These are phyloP conservation scores for Rhododendron mucronatum DNA, from an alignment of 148 eudicot species.

Conservation along the genomic window DNA sequence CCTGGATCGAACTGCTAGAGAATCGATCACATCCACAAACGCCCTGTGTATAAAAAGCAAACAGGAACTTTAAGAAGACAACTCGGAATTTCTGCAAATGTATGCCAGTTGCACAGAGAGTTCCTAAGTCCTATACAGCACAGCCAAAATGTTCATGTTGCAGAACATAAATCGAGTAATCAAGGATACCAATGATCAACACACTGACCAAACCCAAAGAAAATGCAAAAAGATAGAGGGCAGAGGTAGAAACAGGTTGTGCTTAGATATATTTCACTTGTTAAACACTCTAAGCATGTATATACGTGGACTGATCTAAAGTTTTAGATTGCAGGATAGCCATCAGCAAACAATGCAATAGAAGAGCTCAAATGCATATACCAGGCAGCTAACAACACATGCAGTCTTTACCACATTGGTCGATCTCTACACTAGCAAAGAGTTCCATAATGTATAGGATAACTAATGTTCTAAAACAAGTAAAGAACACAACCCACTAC, in stretches of 20 bases:
- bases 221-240: neutral
- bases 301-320: neutral
- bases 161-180: neutral
- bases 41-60: constrained; percentile 23
- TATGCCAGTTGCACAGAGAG: neutral
- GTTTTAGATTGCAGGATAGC: neutral
- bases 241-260: neutral
- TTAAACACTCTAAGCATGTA: neutral
- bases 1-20: constrained; percentile 35
- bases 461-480: neutral
- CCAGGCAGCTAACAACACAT: neutral
- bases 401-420: neutral
- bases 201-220: neutral
- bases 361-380: neutral
- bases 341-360: neutral
- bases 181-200: neutral
- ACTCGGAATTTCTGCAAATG: neutral
- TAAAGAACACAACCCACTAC: neutral
- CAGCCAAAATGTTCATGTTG: neutral
- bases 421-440: neutral
- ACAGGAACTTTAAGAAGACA: neutral
- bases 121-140: neutral
- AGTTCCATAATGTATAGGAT: neutral
- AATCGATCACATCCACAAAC: constrained; percentile 55
- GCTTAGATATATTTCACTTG: neutral